A percentile compares a stretch with the other conserved stretches of the same genome.
Evolutionary conservation across 768 basidiomycete species (phyloP).

Genomic region (Melanogaster broomeanus): DNA sequence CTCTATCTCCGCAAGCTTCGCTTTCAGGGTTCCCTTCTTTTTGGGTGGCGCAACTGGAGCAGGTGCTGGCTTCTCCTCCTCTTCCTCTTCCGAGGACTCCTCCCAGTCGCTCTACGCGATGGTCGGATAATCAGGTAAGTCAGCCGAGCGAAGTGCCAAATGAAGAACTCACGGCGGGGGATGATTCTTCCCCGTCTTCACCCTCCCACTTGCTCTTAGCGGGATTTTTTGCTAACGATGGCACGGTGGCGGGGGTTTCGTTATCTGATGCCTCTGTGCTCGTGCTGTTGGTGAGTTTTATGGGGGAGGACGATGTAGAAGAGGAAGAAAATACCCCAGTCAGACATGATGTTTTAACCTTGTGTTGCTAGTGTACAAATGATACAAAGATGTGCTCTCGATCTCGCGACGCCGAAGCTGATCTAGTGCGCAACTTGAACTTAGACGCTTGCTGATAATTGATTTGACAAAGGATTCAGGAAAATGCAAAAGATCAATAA

Average conservation of each 20-base stretch:
- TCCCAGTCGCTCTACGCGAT: conserved; percentile 90
- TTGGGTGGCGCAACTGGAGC: conserved; percentile 67
- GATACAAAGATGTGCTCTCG: not conserved
- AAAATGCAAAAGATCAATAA: not conserved
- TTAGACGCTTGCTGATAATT: not conserved
- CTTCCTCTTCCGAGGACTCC: conserved; percentile 74
- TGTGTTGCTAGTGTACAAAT: conserved; percentile 7
- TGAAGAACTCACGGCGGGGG: conserved; percentile 62
- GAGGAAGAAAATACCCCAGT: conserved; percentile 42
- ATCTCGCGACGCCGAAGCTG: not conserved
- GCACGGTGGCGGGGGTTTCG: conserved; percentile 30
- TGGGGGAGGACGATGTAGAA: conserved; percentile 1
- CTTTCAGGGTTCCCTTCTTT: conserved; percentile 92
- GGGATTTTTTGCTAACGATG: conserved; percentile 22
- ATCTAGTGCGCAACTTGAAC: not conserved
- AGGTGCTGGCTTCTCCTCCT: conserved; percentile 50
- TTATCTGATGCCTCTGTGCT: conserved; percentile 40
- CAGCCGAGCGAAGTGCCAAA: not conserved
- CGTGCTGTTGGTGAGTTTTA: conserved; percentile 23
- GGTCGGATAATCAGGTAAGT: not conserved
- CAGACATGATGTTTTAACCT: no score
- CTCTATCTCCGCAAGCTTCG: conserved; percentile 91
- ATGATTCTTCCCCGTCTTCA: conserved; percentile 87
- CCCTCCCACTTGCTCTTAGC: conserved; percentile 80
- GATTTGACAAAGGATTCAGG: no score